Evolutionary conservation across 2,329 filamentous ascomycete genomes (phyloP).

Genomic region (Hymenoscyphus fraxineus): DNA sequence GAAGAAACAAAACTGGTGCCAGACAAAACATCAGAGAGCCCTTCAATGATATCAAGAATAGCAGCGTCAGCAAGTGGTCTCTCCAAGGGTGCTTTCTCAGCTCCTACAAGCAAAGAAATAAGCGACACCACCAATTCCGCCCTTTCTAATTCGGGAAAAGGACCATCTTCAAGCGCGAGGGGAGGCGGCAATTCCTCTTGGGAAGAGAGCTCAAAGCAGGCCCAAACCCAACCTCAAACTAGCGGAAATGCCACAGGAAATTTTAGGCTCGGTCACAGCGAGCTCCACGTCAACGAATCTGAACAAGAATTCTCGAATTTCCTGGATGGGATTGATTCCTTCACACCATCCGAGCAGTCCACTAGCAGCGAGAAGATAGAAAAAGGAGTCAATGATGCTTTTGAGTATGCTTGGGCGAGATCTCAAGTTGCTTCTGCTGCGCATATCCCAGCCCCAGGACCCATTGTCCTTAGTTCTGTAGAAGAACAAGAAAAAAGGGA

Average conservation of each 20-base stretch:
- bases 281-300: constrained; percentile 24
- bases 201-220: constrained; percentile 24
- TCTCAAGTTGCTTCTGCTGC: constrained; percentile 13
- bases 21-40: constrained; percentile 11
- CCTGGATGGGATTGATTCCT: constrained; percentile 29
- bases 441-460: neutral
- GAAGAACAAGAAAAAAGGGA: constrained; percentile 34
- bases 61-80: constrained; percentile 37
- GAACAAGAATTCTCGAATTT: constrained; percentile 33
- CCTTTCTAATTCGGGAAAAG: constrained; percentile 29
- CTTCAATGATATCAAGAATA: constrained; percentile 28
- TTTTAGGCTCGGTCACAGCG: constrained; percentile 24
- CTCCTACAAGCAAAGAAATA: constrained; percentile 22
- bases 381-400: constrained; percentile 8
- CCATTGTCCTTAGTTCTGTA: constrained; percentile 14
- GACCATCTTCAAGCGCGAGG: constrained; percentile 14
- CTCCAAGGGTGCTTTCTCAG: constrained; percentile 33
- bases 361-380: neutral
- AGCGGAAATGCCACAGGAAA: constrained; percentile 7
- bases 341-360: constrained; percentile 22
- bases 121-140: constrained; percentile 20
- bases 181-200: constrained; percentile 19
- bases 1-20: constrained; percentile 16
- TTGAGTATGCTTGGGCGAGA: constrained; percentile 23
- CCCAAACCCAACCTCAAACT: constrained; percentile 13